phyloP scores from a whole-genome alignment of 768 basidiomycete species.

The Naganishia friedmannii region DNA sequence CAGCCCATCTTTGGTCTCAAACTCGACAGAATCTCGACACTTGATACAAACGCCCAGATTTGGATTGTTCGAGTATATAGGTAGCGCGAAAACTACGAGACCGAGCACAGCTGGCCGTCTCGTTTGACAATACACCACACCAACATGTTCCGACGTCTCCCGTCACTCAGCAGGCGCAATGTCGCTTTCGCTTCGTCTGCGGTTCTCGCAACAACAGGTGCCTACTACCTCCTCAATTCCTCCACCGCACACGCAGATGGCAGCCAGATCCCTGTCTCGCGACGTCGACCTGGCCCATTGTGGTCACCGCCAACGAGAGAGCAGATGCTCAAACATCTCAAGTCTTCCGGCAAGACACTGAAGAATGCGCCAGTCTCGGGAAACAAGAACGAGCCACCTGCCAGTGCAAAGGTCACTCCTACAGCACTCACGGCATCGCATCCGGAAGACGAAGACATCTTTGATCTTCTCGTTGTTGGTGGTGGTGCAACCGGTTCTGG shows the following conservation, averaged over 20 bases:
- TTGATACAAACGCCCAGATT: not conserved
- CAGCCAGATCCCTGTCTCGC: conserved; percentile 42
- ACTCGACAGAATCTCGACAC: not conserved
- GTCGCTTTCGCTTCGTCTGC: conserved; percentile 27
- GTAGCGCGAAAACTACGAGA: not conserved
- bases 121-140: not conserved
- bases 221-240: conserved; percentile 32
- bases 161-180: conserved; percentile 20
- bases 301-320: conserved; percentile 52
- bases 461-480: conserved; percentile 80
- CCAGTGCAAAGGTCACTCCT: conserved; percentile 27
- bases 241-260: conserved; percentile 17
- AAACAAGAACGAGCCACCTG: conserved; percentile 5
- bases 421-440: conserved; percentile 30
- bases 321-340: conserved; percentile 52
- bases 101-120: not conserved
- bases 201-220: conserved; percentile 18
- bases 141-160: conserved; percentile 30
- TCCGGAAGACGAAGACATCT: conserved; percentile 58
- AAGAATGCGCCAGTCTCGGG: conserved; percentile 4
- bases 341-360: conserved; percentile 41
- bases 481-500: conserved; percentile 96
- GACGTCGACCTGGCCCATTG: conserved; percentile 52
- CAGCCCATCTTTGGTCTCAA: not conserved
- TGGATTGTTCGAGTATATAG: conserved; percentile 9